These are phyloP conservation scores for Polychaeton citri DNA, from an alignment of 2,329 filamentous ascomycete species.

Conservation along the genomic window DNA sequence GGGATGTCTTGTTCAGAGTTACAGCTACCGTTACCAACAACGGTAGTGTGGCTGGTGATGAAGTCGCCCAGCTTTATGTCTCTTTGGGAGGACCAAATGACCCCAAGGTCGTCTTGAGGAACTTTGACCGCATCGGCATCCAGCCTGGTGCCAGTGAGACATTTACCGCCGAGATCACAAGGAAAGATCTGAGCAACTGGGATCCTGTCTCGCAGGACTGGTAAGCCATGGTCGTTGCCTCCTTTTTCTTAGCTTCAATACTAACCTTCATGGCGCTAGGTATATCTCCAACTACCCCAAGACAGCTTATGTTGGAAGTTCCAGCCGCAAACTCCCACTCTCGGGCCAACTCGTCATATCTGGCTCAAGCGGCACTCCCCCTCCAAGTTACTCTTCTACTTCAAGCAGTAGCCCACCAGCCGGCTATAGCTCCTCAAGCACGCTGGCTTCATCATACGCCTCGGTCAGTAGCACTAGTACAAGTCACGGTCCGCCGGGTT, in stretches of 20 bases:
- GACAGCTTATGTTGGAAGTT: constrained; percentile 47
- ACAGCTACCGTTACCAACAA: constrained; percentile 60
- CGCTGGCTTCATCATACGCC: too few species aligned
- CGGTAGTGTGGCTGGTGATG: constrained; percentile 50
- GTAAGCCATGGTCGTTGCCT: constrained; percentile 27
- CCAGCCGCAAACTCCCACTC: constrained; percentile 44
- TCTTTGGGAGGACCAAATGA: constrained; percentile 68
- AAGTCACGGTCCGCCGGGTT: too few species aligned
- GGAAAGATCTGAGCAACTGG: constrained; percentile 82
- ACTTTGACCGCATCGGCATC: constrained; percentile 67
- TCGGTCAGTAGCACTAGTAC: too few species aligned
- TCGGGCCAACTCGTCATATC: background rate
- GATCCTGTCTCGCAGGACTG: constrained; percentile 70
- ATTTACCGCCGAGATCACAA: constrained; percentile 57
- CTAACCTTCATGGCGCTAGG: too few species aligned
- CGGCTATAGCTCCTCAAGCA: too few species aligned
- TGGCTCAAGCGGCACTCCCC: too few species aligned
- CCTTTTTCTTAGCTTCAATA: background rate
- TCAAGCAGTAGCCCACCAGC: too few species aligned
- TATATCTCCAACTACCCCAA: constrained; percentile 45
- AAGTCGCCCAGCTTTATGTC: constrained; percentile 64
- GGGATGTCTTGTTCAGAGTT: constrained; percentile 55
- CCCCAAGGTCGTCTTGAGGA: constrained; percentile 52
- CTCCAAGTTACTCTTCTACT: too few species aligned
- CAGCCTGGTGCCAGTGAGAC: constrained; percentile 51